A percentile compares a stretch with the other conserved stretches of the same genome.
Evolutionary conservation across 2,329 filamentous ascomycete genomes (phyloP).

Genomic region (Ophiostoma tasmaniense): DNA sequence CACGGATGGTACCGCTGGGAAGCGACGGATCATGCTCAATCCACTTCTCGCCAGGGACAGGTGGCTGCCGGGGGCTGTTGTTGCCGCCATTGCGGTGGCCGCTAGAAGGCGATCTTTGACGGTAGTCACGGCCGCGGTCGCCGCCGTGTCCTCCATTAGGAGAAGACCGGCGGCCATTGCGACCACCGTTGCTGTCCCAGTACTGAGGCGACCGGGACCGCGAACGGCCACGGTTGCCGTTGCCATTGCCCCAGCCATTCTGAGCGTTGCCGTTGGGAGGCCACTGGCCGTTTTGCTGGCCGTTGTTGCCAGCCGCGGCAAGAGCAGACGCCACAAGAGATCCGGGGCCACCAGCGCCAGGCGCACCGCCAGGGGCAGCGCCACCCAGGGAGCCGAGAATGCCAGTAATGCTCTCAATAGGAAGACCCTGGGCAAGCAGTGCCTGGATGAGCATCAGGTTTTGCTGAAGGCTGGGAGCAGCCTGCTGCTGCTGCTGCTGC

Average conservation of each 20-base stretch:
- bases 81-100: slow-evolving; percentile 35
- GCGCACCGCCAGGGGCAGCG: slow-evolving; percentile 28
- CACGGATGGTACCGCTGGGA: slow-evolving; percentile 73
- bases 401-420: slow-evolving; percentile 65
- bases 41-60: slow-evolving; percentile 49
- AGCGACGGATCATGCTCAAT: slow-evolving; percentile 70
- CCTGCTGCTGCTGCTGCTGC: neutral
- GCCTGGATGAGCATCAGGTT: slow-evolving; percentile 69
- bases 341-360: slow-evolving; percentile 13
- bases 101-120: slow-evolving; percentile 70
- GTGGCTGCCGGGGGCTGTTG: slow-evolving; percentile 43
- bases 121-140: slow-evolving; percentile 59
- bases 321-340: slow-evolving; percentile 17
- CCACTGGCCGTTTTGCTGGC: slow-evolving; percentile 9
- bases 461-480: slow-evolving; percentile 49
- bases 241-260: slow-evolving; percentile 24
- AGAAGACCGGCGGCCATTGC: slow-evolving; percentile 58
- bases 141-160: slow-evolving; percentile 51
- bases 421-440: slow-evolving; percentile 64
- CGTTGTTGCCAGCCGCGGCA: slow-evolving; percentile 22
- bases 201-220: slow-evolving; percentile 70
- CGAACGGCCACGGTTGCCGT: slow-evolving; percentile 51
- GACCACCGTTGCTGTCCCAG: slow-evolving; percentile 58
- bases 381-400: slow-evolving; percentile 47
- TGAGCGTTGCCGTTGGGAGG: slow-evolving; percentile 23